Evolutionary conservation across 768 basidiomycete species (phyloP), one percentile per base, ranked within the genome.

Genomic region (Phanerodontia chrysosporium): DNA sequence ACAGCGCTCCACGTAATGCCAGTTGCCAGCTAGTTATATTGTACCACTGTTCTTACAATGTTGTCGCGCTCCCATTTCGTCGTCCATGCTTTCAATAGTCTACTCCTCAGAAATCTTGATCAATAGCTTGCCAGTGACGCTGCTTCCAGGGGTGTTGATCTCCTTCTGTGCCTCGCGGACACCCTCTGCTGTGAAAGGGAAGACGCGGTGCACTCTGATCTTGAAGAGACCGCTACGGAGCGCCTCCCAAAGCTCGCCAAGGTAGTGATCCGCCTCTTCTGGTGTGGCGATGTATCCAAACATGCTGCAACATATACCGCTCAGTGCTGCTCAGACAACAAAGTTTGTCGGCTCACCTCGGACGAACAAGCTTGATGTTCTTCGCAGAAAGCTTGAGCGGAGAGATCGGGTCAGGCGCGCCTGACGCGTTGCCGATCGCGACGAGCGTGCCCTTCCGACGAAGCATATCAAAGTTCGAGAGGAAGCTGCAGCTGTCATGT

Each of bases 381-480:
- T 95, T 98, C 61, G 85, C 80, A 0, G 78, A 75, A 12, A 98
- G 83, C 65, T 83, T 88, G 51, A 90, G 74, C 0, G 89, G 81
- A 2, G 86, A 74, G 69, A 97, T 86, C 0, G 91, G 87, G 30
- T 83, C 82, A 1, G 92, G 89, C 7, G 87, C 73, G 2, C 95
- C 95, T 8, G 93, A 96, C 0, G 96, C 92, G 65, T 98, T 98
- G 0, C 97, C 97, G 54, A 94, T 83, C 6, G 86, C 88, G 16
- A 97, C 90, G 32, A 97, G 80, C 0, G 94, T 96, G 1, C 92
- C 95, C 70, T 96, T 97, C 42, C 92, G 80, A 64, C 83, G 83
- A 64, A 91, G 78, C 72, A 95, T 76, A 70, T 86, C 82, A 74
- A 96, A 91, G 75, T 95, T 79, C 59, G 81, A 79, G 61, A 92